A percentile compares a stretch with the other conserved stretches of the same genome.
phyloP scores from a whole-genome alignment of 176 grass and related monocot genomes.

The Cymbopogon citratus region DNA sequence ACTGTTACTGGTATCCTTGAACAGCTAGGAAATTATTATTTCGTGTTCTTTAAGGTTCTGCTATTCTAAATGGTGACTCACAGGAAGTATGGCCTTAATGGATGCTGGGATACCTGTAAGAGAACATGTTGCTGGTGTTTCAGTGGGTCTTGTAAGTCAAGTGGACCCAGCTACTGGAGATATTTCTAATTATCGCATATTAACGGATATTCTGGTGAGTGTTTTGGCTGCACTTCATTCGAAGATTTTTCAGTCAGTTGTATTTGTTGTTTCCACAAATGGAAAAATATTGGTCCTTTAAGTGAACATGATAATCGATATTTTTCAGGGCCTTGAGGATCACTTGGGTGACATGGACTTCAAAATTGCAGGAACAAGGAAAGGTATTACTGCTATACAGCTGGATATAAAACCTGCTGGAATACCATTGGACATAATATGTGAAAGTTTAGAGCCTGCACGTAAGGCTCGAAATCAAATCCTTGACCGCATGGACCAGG shows the following conservation, averaged over 20 bases:
- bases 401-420: slow-evolving; percentile 99
- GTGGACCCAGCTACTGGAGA: slow-evolving; percentile 60
- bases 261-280: slow-evolving; percentile 5
- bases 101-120: slow-evolving; percentile 98
- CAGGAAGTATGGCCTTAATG: slow-evolving; percentile 98
- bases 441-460: slow-evolving; percentile 89
- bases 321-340: slow-evolving; percentile 89
- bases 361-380: slow-evolving; percentile 97
- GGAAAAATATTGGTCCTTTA: slow-evolving; percentile 9
- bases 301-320: background rate
- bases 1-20: background rate
- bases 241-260: background rate
- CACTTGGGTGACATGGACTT: slow-evolving; percentile 98
- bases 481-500: slow-evolving; percentile 83
- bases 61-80: slow-evolving; percentile 8
- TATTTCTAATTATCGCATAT: slow-evolving; percentile 74
- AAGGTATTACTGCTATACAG: slow-evolving; percentile 94
- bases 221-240: slow-evolving; percentile 3
- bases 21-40: background rate
- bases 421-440: slow-evolving; percentile 94
- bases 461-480: slow-evolving; percentile 76
- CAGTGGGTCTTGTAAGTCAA: slow-evolving; percentile 89
- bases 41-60: background rate
- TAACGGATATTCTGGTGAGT: slow-evolving; percentile 93
- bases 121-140: slow-evolving; percentile 99